These are phyloP conservation scores for Yamadazyma scolyti DNA, from an alignment of 805 yeast species.

Conservation along the genomic window DNA sequence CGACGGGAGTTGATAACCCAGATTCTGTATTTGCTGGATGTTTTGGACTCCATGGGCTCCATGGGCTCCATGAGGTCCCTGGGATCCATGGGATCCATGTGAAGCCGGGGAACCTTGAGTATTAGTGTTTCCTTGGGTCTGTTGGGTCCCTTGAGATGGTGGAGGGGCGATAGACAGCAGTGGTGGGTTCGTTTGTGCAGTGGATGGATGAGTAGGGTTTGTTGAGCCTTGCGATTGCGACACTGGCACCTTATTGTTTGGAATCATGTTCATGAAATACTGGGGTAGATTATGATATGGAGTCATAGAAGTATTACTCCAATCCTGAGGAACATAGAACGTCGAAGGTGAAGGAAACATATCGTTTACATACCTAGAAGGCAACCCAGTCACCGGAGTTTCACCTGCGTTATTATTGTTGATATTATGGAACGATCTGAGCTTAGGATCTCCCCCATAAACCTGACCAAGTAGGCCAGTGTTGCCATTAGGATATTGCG, in stretches of 20 bases:
- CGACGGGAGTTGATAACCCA: conserved; percentile 12
- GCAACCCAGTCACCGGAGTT: conserved; percentile 67
- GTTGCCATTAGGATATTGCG: conserved; percentile 20
- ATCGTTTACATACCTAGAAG: conserved; percentile 68
- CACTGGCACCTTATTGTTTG: conserved; percentile 12
- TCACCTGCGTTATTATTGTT: conserved; percentile 33
- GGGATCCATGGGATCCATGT: too few relatives aligned
- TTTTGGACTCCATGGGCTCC: neutral
- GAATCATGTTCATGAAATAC: conserved; percentile 23
- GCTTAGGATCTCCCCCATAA: conserved; percentile 9
- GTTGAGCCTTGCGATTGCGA: conserved; percentile 1
- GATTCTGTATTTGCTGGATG: neutral
- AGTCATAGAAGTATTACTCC: conserved; percentile 37
- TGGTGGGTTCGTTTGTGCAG: neutral
- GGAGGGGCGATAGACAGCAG: conserved; percentile 4
- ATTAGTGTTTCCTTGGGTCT: too few relatives aligned
- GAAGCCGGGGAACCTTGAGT: too few relatives aligned
- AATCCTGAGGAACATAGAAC: conserved; percentile 55
- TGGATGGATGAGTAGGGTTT: neutral
- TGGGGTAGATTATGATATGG: conserved; percentile 33
- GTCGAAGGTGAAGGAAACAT: conserved; percentile 80
- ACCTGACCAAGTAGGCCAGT: too few relatives aligned
- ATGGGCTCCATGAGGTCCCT: neutral
- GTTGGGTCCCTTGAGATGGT: too few relatives aligned
- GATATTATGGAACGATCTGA: conserved; percentile 5